Evolutionary conservation across 768 basidiomycete genomes (phyloP).

Genomic region (Chiua virens): DNA sequence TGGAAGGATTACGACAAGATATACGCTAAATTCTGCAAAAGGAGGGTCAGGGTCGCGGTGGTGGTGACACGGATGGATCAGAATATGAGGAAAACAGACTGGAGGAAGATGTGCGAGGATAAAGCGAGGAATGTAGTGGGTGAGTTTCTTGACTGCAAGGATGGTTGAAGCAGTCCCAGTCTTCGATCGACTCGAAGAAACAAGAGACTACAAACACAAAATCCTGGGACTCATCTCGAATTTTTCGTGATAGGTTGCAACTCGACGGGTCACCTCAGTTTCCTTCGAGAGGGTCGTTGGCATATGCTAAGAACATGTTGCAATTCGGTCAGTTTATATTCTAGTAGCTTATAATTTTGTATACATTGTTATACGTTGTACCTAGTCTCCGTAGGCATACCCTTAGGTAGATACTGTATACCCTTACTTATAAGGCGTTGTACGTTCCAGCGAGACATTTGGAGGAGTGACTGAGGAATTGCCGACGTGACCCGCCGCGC

Average conservation of each 20-base stretch:
- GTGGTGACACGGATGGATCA: conserved; percentile 12
- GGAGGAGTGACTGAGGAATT: too few species aligned
- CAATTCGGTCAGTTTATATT: too few species aligned
- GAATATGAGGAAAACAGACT: neutral
- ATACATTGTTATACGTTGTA: too few species aligned
- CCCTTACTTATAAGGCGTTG: too few species aligned
- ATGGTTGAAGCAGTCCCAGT: conserved; percentile 6
- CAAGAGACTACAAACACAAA: neutral
- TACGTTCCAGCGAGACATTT: too few species aligned
- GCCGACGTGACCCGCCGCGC: too few species aligned
- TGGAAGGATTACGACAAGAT: conserved; percentile 16
- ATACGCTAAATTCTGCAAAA: conserved; percentile 11
- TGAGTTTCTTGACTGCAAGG: neutral
- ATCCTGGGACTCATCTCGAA: conserved; percentile 5
- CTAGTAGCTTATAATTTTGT: too few species aligned
- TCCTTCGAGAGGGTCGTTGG: too few species aligned
- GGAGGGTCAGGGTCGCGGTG: conserved; percentile 10
- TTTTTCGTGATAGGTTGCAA: neutral
- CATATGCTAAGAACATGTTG: too few species aligned
- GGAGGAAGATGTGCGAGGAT: neutral
- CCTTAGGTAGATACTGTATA: too few species aligned
- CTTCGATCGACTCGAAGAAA: conserved; percentile 2
- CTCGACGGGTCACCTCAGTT: neutral
- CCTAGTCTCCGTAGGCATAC: too few species aligned
- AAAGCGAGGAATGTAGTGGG: neutral